phyloP scores from a whole-genome alignment of 805 yeast species.

The Pichia cephalocereana region DNA sequence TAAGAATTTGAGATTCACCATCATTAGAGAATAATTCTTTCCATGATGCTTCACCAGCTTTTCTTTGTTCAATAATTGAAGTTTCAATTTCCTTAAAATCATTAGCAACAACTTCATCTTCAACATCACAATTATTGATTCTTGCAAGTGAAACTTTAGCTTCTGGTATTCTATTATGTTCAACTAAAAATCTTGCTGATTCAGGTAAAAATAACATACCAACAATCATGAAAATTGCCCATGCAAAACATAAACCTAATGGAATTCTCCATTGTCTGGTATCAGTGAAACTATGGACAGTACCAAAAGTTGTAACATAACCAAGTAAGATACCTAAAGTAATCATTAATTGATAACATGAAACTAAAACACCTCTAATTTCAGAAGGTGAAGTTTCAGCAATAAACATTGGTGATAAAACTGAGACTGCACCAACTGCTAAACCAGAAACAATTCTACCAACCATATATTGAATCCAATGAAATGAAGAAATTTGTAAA shows the following conservation, averaged over 20 bases:
- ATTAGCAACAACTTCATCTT: slow-evolving; percentile 42
- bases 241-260: slow-evolving; percentile 35
- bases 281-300: slow-evolving; percentile 36
- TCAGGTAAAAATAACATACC: slow-evolving; percentile 58
- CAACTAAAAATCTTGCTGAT: slow-evolving; percentile 53
- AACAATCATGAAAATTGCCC: slow-evolving; percentile 38
- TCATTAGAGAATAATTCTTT: slow-evolving; percentile 37
- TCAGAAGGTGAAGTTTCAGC: slow-evolving; percentile 60
- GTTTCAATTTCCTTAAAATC: slow-evolving; percentile 46
- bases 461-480: slow-evolving; percentile 52
- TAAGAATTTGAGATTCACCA: slow-evolving; percentile 50
- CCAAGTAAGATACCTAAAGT: slow-evolving; percentile 63
- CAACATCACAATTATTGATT: slow-evolving; percentile 44
- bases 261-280: slow-evolving; percentile 59
- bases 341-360: slow-evolving; percentile 58
- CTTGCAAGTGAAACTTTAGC: slow-evolving; percentile 46
- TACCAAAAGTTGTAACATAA: slow-evolving; percentile 54
- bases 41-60: slow-evolving; percentile 60
- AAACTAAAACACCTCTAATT: slow-evolving; percentile 59
- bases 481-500: slow-evolving; percentile 45
- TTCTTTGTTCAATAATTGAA: slow-evolving; percentile 48
- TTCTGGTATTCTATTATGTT: slow-evolving; percentile 35
- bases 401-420: slow-evolving; percentile 45
- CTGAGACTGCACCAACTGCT: slow-evolving; percentile 44
- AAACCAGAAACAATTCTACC: slow-evolving; percentile 50